Evolutionary conservation across 1,139 yeast species (phyloP).

Genomic region (Debaryomyces singareniensis): DNA sequence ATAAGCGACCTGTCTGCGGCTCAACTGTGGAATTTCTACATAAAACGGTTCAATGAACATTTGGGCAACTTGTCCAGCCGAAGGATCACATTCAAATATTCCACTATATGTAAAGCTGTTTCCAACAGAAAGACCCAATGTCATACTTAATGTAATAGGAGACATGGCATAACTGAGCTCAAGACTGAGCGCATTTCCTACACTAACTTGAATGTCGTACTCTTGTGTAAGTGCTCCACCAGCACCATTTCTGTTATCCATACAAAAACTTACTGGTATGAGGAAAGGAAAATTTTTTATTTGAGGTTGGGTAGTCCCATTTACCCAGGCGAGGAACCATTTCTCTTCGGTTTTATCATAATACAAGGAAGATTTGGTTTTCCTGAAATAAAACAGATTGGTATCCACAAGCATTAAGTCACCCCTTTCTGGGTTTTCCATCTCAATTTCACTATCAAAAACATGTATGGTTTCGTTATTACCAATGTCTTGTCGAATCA

Average conservation of each 20-base stretch:
- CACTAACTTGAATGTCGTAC: constrained; percentile 2
- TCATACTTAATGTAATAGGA: constrained; percentile 5
- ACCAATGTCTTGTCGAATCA: no score
- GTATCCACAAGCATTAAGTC: constrained; percentile 7
- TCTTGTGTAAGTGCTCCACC: constrained; percentile 6
- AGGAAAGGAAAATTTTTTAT: constrained; percentile 4
- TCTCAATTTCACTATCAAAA: constrained; percentile 7
- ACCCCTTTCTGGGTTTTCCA: constrained; percentile 5
- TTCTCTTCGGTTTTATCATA: constrained; percentile 9
- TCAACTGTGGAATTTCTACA: constrained; percentile 9
- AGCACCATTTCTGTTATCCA: constrained; percentile 5
- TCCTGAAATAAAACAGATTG: constrained; percentile 9
- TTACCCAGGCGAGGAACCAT: constrained; percentile 12
- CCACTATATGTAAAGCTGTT: constrained; percentile 7
- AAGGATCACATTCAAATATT: constrained; percentile 11
- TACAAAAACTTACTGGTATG: constrained; percentile 7
- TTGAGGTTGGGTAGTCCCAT: constrained; percentile 3
- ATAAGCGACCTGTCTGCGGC: constrained; percentile 8
- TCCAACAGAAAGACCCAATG: constrained; percentile 8
- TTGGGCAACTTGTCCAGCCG: constrained; percentile 13
- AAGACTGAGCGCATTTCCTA: constrained; percentile 2
- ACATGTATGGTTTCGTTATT: constrained; percentile 3
- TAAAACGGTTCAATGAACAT: constrained; percentile 7
- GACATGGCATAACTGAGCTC: constrained; percentile 2
- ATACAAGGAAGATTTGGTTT: constrained; percentile 9